Conservation (phyloP, 2,329 filamentous ascomycete genomes). For the Colletotrichum gloeosporioides region DNA sequence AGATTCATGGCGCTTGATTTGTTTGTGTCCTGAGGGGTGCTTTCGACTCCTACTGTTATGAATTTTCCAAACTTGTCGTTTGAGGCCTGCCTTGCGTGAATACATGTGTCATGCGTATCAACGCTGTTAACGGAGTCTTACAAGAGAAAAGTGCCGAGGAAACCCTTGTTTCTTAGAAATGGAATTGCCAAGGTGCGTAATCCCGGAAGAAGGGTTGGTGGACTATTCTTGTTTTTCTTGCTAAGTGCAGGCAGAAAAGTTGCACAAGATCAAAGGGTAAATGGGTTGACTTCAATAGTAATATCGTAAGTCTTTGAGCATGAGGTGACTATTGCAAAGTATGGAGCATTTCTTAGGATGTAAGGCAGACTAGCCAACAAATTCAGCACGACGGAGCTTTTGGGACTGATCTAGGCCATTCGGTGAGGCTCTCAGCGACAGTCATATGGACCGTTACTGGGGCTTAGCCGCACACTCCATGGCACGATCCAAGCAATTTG, state of each 20-base stretch:
- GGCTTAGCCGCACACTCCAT: not conserved
- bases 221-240: no score
- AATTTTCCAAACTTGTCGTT: not conserved
- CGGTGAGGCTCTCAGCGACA: not conserved
- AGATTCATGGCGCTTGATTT: not conserved
- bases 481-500: no score
- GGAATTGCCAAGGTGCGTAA: not conserved
- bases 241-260: not conserved
- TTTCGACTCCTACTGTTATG: no score
- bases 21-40: no score
- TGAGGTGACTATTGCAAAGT: no score
- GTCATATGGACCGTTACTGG: not conserved
- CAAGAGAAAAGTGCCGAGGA: not conserved
- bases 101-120: not conserved
- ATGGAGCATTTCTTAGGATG: no score
- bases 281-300: not conserved
- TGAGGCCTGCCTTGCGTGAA: not conserved
- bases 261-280: not conserved
- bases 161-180: not conserved
- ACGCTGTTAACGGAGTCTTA: no score
- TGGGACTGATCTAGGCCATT: not conserved
- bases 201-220: not conserved
- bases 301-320: not conserved
- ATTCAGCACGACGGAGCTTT: not conserved
- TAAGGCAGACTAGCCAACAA: not conserved